A percentile compares a stretch with the other conserved stretches of the same genome.
phyloP scores from a whole-genome alignment of 1,284 basidiomycete genomes.

The Serendipita sp. region DNA sequence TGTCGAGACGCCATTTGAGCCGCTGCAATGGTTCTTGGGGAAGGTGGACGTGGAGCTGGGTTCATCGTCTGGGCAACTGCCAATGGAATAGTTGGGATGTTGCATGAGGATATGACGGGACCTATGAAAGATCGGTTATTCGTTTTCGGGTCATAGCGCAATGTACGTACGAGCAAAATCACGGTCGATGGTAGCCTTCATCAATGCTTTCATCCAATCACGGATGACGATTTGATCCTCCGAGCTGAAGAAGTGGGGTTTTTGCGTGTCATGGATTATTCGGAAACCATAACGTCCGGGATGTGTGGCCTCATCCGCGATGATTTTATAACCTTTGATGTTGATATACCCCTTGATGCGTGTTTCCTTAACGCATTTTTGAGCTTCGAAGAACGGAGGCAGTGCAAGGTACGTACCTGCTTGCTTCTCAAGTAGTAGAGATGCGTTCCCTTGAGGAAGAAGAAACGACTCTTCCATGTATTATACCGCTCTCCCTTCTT shows the following conservation, averaged over 20 bases:
- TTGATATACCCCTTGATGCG: conserved; percentile 94
- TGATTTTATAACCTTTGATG: conserved; percentile 83
- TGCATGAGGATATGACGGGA: conserved; percentile 91
- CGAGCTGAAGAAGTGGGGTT: conserved; percentile 82
- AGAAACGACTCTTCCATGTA: conserved; percentile 85
- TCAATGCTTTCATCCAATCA: conserved; percentile 99
- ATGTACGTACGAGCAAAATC: conserved; percentile 67
- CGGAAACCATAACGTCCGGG: conserved; percentile 93
- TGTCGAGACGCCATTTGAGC: conserved; percentile 78
- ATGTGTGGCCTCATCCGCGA: conserved; percentile 83
- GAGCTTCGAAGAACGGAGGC: not conserved
- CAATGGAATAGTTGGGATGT: conserved; percentile 92
- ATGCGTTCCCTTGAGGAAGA: conserved; percentile 87
- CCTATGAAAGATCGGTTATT: conserved; percentile 29
- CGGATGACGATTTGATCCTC: conserved; percentile 74
- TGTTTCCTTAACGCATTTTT: conserved; percentile 44
- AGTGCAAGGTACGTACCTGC: conserved; percentile 34
- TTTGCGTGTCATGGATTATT: conserved; percentile 80
- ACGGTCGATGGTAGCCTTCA: conserved; percentile 94
- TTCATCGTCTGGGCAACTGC: conserved; percentile 93
- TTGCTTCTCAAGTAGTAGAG: conserved; percentile 72
- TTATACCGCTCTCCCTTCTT: conserved; percentile 93
- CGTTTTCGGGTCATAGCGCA: not conserved
- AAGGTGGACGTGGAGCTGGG: conserved; percentile 86
- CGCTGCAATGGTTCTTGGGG: conserved; percentile 74